phyloP scores from a whole-genome alignment of 805 yeast genomes.

The Candida andamanensis region DNA sequence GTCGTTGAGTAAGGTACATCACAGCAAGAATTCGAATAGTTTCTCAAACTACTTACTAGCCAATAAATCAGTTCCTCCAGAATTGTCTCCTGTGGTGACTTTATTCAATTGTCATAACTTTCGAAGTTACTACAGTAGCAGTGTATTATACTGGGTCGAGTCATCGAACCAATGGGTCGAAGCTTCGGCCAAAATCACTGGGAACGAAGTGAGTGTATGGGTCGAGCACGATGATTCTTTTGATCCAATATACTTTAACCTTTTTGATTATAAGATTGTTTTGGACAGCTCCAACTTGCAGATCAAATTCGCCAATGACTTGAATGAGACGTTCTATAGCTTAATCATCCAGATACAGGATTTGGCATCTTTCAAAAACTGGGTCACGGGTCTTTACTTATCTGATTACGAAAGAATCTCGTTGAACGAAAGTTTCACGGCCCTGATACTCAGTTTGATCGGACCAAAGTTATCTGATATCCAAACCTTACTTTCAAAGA shows the following conservation, averaged over 20 bases:
- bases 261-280: constrained; percentile 35
- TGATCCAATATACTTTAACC: constrained; percentile 49
- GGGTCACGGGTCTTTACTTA: constrained; percentile 48
- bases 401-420: constrained; percentile 54
- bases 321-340: constrained; percentile 13
- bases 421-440: constrained; percentile 60
- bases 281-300: constrained; percentile 4
- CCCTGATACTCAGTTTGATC: constrained; percentile 54
- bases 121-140: constrained; percentile 57
- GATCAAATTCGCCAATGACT: constrained; percentile 12
- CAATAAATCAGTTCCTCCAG: constrained; percentile 43
- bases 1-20: constrained; percentile 5
- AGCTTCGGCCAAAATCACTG: constrained; percentile 40
- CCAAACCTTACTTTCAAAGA: constrained; percentile 48
- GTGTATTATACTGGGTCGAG: constrained; percentile 21
- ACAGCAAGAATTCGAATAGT: constrained; percentile 6
- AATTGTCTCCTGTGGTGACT: constrained; percentile 67
- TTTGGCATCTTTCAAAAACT: constrained; percentile 20
- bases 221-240: constrained; percentile 33
- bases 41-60: constrained; percentile 5
- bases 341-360: constrained; percentile 20
- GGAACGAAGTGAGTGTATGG: constrained; percentile 52
- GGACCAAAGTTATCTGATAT: constrained; percentile 55
- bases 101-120: constrained; percentile 65
- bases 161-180: constrained; percentile 33